Conservation (phyloP, 331 rosid species). For the Cydonia oblonga region DNA sequence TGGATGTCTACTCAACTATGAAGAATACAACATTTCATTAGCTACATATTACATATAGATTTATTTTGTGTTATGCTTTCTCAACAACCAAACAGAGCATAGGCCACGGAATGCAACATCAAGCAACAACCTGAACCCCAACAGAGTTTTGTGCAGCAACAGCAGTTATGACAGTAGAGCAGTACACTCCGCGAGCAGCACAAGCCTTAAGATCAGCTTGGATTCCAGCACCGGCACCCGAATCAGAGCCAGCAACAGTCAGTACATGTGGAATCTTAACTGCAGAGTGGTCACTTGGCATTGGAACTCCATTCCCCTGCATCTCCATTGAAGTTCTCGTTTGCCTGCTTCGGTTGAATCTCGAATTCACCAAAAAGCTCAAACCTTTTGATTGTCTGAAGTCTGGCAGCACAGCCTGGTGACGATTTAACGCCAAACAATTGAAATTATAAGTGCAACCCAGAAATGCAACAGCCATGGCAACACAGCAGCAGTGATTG, state of each 20-base stretch:
- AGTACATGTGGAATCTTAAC: slow-evolving; percentile 56
- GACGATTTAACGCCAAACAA: not conserved
- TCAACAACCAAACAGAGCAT: not conserved
- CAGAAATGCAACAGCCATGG: not conserved
- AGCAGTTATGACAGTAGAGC: slow-evolving; percentile 86
- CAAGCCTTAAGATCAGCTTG: slow-evolving; percentile 92
- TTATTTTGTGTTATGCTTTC: not conserved
- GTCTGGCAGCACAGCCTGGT: not conserved
- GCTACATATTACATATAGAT: too few relatives aligned
- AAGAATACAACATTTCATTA: too few relatives aligned
- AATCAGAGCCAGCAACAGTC: slow-evolving; percentile 81
- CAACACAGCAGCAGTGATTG: not conserved
- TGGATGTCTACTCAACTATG: too few relatives aligned
- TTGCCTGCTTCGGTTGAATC: slow-evolving; percentile 3
- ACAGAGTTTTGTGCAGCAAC: slow-evolving; percentile 83
- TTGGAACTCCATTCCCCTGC: slow-evolving; percentile 19
- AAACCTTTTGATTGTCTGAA: slow-evolving; percentile 16
- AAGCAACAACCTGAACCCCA: slow-evolving; percentile 73
- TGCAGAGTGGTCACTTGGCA: slow-evolving; percentile 5
- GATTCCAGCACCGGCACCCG: slow-evolving; percentile 60
- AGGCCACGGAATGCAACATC: not conserved
- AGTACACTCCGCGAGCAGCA: slow-evolving; percentile 64
- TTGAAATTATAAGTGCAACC: not conserved
- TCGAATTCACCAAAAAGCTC: slow-evolving; percentile 16
- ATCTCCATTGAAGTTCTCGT: slow-evolving; percentile 17